These are phyloP conservation scores for Echium plantagineum DNA, from an alignment of 257 asterid genomes.

Conservation along the genomic window DNA sequence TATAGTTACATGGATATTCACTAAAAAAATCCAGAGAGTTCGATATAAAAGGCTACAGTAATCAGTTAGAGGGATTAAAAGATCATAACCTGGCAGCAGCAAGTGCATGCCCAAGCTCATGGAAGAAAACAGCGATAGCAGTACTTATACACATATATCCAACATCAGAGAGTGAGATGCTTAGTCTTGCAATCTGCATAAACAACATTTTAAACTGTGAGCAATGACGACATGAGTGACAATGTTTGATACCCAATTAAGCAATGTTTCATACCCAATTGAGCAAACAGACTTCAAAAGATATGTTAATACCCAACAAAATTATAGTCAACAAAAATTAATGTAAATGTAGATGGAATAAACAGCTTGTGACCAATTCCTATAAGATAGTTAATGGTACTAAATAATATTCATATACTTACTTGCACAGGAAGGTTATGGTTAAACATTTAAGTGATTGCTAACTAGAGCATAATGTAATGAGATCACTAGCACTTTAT, in stretches of 20 bases:
- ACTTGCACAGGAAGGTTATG: too few relatives aligned
- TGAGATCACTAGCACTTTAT: too few relatives aligned
- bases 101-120: constrained; percentile 90
- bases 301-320: too few relatives aligned
- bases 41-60: not conserved
- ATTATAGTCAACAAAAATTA: too few relatives aligned
- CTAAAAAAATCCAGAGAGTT: too few relatives aligned
- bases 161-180: constrained; percentile 43
- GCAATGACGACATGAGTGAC: not conserved
- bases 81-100: constrained; percentile 87
- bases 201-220: constrained; percentile 7
- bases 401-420: too few relatives aligned
- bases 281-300: not conserved
- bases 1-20: not conserved
- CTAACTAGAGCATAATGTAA: too few relatives aligned
- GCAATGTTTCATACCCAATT: not conserved
- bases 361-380: too few relatives aligned
- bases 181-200: constrained; percentile 46
- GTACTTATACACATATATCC: constrained; percentile 66
- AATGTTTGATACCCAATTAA: not conserved
- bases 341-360: not conserved
- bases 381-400: too few relatives aligned
- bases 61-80: constrained; percentile 10
- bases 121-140: constrained; percentile 45
- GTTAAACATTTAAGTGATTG: too few relatives aligned